Evolutionary conservation across 441 rosid genomes (phyloP).

Genomic region (Adansonia madagascariensis): DNA sequence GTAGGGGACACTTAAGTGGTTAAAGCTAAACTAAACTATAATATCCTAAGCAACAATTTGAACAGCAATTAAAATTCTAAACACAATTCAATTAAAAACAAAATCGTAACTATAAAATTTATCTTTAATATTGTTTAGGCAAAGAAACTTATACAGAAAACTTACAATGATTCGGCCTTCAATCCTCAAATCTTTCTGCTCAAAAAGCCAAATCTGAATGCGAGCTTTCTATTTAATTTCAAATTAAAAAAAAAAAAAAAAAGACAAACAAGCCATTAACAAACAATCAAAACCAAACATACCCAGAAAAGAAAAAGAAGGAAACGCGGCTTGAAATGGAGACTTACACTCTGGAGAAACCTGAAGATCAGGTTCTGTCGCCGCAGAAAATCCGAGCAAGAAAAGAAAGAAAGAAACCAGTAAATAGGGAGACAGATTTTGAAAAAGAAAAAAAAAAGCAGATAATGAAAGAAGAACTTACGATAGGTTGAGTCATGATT

Average conservation of each 20-base stretch:
- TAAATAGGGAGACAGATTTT: background rate
- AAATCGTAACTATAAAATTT: background rate
- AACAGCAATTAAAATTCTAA: background rate
- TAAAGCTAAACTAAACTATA: background rate
- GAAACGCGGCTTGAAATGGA: background rate
- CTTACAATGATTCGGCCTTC: conserved; percentile 92
- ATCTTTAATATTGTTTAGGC: background rate
- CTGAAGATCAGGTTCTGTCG: conserved; percentile 85
- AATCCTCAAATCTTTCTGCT: conserved; percentile 89
- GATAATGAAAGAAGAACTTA: conserved; percentile 28
- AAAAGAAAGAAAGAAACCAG: conserved; percentile 23
- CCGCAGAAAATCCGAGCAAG: background rate
- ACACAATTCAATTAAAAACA: background rate
- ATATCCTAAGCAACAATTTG: background rate
- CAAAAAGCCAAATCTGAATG: conserved; percentile 94
- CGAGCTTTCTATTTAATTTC: conserved; percentile 56
- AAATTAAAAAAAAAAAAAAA: background rate
- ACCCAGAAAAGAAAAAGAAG: background rate
- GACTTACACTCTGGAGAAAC: conserved; percentile 87
- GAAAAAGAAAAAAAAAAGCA: background rate
- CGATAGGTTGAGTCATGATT: conserved; percentile 94
- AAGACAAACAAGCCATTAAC: background rate
- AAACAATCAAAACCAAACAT: conserved; percentile 13
- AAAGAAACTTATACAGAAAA: conserved; percentile 14
- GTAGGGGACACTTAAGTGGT: background rate